Conservation (phyloP, 139 green algal species). For the Volvox africanus region DNA sequence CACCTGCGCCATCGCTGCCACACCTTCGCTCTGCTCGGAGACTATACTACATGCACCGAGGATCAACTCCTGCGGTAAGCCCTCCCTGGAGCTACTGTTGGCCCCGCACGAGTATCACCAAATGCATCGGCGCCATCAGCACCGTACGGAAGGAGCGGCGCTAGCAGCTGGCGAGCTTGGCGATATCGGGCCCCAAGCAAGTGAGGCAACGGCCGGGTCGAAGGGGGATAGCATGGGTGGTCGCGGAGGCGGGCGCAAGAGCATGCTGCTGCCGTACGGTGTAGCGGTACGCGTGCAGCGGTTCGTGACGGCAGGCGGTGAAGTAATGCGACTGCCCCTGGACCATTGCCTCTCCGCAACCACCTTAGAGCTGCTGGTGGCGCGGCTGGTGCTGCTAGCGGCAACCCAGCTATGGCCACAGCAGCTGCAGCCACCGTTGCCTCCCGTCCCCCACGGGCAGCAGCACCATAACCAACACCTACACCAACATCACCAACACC, state of each 20-base stretch:
- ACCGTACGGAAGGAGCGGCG: background rate
- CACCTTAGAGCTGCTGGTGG: background rate
- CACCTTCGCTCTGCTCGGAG: background rate
- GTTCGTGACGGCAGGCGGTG: background rate
- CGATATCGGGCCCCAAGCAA: background rate
- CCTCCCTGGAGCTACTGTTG: background rate
- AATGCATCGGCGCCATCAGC: background rate
- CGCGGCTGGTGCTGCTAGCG: slow-evolving; percentile 1
- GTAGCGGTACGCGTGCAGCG: background rate
- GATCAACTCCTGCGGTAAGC: background rate
- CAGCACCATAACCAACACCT: no score
- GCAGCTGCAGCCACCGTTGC: background rate
- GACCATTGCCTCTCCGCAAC: background rate
- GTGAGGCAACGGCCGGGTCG: no score
- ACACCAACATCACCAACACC: no score
- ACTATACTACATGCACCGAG: background rate
- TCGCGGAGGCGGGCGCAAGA: no score
- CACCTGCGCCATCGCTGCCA: background rate
- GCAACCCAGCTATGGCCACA: no score
- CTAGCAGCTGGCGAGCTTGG: background rate
- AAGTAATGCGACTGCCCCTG: slow-evolving; percentile 12
- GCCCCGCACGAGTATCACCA: background rate
- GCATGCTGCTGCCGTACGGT: background rate
- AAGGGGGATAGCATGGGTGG: no score
- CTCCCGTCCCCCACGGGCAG: background rate